phyloP scores from a whole-genome alignment of 352 stramenopile genomes.

The Phytophthora chlamydospora region DNA sequence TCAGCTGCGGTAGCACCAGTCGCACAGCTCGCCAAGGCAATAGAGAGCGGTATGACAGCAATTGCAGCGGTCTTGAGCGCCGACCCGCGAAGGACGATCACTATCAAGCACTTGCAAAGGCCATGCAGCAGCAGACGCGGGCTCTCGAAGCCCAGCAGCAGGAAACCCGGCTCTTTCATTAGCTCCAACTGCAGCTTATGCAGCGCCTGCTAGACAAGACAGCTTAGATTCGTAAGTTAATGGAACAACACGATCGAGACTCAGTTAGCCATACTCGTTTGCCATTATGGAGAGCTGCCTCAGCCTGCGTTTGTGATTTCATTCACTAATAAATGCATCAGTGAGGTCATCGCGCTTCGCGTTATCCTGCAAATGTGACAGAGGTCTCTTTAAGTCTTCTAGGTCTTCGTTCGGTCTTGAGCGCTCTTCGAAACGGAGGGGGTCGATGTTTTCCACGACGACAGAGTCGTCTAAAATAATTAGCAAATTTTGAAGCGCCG shows the following conservation, averaged over 20 bases:
- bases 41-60: not conserved
- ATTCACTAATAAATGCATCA: not conserved
- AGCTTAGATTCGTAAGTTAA: not conserved
- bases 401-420: not conserved
- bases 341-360: conserved; percentile 1
- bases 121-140: not conserved
- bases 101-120: not conserved
- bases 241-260: not conserved
- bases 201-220: not conserved
- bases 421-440: not conserved
- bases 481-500: too few species aligned
- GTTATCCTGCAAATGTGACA: not conserved
- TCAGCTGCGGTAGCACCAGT: too few species aligned
- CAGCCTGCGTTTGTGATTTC: too few species aligned
- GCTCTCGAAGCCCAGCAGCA: conserved; percentile 1
- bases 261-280: not conserved
- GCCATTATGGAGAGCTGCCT: too few species aligned
- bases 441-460: not conserved
- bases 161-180: not conserved
- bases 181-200: not conserved
- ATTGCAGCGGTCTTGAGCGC: not conserved
- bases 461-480: not conserved
- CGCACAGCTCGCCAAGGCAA: too few species aligned
- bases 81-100: not conserved
- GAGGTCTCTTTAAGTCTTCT: not conserved